phyloP scores from a whole-genome alignment of 1,139 yeast species.

The Meyerozyma smithsonii region DNA sequence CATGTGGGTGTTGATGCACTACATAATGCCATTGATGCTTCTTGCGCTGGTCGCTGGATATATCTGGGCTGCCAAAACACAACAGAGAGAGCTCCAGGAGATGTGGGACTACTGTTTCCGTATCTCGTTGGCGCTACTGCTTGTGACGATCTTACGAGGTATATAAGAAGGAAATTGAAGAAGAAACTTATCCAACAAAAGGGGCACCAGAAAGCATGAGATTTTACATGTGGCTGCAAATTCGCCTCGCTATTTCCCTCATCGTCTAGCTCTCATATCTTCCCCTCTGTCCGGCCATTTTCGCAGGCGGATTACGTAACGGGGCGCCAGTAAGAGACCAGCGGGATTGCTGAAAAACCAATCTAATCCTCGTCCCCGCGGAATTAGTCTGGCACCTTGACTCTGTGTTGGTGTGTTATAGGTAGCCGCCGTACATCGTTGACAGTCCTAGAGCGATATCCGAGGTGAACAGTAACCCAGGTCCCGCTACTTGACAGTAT shows the following conservation, averaged over 20 bases:
- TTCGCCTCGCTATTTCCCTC: background rate
- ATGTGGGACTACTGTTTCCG: background rate
- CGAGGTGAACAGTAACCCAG: background rate
- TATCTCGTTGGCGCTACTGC: background rate
- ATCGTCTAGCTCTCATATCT: background rate
- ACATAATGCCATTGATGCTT: background rate
- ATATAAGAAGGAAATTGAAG: background rate
- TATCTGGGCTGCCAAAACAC: background rate
- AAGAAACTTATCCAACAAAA: background rate
- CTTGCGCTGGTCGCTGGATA: background rate
- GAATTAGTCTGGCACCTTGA: background rate
- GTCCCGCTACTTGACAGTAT: background rate
- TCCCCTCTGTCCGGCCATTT: background rate
- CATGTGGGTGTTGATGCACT: background rate
- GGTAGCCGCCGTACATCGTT: too few relatives aligned
- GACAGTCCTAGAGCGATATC: too few relatives aligned
- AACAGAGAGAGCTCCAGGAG: background rate
- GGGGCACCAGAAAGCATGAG: background rate
- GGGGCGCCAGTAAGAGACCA: background rate
- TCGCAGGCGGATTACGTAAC: background rate
- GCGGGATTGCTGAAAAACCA: background rate
- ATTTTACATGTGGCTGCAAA: too few relatives aligned
- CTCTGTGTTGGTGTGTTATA: background rate
- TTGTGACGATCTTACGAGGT: background rate
- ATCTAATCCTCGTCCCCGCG: slow-evolving; percentile 1